phyloP scores from a whole-genome alignment of 768 basidiomycete genomes.

The Rhodotorula sphaerocarpa region DNA sequence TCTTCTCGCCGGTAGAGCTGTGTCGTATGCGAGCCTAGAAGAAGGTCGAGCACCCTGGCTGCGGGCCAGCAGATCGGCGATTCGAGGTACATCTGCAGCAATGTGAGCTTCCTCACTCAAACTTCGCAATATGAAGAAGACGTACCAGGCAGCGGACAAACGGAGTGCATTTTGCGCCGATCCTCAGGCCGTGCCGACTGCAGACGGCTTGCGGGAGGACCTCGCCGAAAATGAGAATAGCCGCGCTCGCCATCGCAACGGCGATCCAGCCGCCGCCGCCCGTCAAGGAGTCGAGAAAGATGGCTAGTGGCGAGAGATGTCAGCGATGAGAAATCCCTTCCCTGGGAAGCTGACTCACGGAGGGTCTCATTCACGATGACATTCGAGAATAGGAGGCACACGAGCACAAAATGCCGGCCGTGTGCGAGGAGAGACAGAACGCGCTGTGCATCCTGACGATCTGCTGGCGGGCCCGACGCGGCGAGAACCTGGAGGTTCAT shows the following conservation, averaged over 20 bases:
- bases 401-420: constrained; percentile 86
- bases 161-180: constrained; percentile 70
- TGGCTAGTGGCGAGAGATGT: constrained; percentile 25
- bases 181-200: constrained; percentile 62
- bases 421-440: constrained; percentile 53
- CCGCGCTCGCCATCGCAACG: constrained; percentile 40
- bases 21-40: constrained; percentile 63
- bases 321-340: too few species aligned
- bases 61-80: constrained; percentile 63
- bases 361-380: constrained; percentile 52
- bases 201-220: constrained; percentile 56
- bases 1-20: constrained; percentile 42
- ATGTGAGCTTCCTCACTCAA: too few species aligned
- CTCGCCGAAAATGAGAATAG: constrained; percentile 47
- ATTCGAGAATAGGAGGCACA: constrained; percentile 77
- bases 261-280: constrained; percentile 47
- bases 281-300: constrained; percentile 46
- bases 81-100: constrained; percentile 32
- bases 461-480: constrained; percentile 27
- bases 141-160: constrained; percentile 55
- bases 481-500: constrained; percentile 32
- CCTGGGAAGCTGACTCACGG: constrained; percentile 18
- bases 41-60: constrained; percentile 64
- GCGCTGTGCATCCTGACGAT: constrained; percentile 41
- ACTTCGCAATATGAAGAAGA: too few species aligned